Percentiles rank a stretch among this genome's conserved stretches.
These are phyloP conservation scores for Grosmannia penicillata DNA, from an alignment of 2,329 filamentous ascomycete species.

Conservation along the genomic window DNA sequence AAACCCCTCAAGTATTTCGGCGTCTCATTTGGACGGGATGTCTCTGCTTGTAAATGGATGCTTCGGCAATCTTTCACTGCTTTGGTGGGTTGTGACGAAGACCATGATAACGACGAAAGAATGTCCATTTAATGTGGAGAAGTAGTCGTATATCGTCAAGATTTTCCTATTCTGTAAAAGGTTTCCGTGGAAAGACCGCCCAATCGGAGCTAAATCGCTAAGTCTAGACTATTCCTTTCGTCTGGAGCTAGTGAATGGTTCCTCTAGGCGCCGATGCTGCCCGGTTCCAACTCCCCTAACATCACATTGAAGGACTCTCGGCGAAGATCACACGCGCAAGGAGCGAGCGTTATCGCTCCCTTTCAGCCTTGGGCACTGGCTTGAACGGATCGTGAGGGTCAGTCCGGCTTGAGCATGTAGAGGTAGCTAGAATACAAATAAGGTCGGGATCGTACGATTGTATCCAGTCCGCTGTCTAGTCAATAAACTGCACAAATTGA, in stretches of 20 bases:
- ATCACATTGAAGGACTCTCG: not conserved
- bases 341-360: not conserved
- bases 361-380: not conserved
- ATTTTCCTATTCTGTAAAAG: slow-evolving; percentile 5
- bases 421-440: not conserved
- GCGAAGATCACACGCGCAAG: not conserved
- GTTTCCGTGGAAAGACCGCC: not conserved
- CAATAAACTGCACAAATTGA: not conserved
- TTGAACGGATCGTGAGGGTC: slow-evolving; percentile 1
- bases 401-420: not conserved
- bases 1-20: too few species aligned
- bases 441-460: not conserved
- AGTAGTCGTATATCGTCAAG: slow-evolving; percentile 8
- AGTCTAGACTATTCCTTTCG: slow-evolving; percentile 5
- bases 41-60: too few species aligned
- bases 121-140: slow-evolving; percentile 1
- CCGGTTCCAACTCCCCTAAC: not conserved
- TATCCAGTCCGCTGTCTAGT: not conserved
- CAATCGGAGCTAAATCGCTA: slow-evolving; percentile 7
- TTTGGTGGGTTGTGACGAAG: not conserved
- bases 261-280: not conserved
- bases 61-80: not conserved
- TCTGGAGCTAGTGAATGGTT: not conserved
- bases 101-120: not conserved
- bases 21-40: too few species aligned